These are phyloP conservation scores for Colletotrichum graminicola DNA, from an alignment of 2,329 filamentous ascomycete species.

Conservation along the genomic window DNA sequence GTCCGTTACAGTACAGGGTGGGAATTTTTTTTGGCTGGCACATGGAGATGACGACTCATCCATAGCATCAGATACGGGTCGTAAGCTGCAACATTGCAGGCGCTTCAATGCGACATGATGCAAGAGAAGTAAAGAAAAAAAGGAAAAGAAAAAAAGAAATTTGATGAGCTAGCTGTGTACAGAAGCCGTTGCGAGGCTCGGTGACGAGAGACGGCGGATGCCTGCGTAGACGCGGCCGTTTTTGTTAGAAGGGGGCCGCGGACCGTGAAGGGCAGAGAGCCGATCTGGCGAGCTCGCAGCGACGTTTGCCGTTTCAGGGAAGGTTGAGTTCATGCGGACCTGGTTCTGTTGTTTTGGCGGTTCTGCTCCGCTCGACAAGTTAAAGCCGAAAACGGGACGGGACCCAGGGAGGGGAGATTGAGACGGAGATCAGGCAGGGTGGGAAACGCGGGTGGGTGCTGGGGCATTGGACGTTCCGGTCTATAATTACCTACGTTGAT, in stretches of 20 bases:
- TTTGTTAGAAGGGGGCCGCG: constrained; percentile 3
- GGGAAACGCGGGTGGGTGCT: constrained; percentile 30
- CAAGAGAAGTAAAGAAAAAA: constrained; percentile 1
- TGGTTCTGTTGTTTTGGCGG: background rate
- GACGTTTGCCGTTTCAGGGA: constrained; percentile 34
- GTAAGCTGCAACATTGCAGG: constrained; percentile 3
- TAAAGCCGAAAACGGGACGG: constrained; percentile 38
- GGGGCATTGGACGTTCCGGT: constrained; percentile 35
- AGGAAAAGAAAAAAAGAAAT: constrained; percentile 8
- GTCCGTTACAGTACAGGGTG: background rate
- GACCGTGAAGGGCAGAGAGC: constrained; percentile 6
- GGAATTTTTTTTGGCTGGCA: constrained; percentile 3
- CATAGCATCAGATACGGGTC: constrained; percentile 9
- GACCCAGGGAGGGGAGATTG: background rate
- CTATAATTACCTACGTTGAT: constrained; percentile 8
- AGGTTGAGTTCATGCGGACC: constrained; percentile 30
- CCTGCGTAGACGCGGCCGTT: constrained; percentile 19
- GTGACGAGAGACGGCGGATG: constrained; percentile 23
- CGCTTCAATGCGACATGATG: constrained; percentile 18
- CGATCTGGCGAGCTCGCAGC: constrained; percentile 25
- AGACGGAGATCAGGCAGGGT: constrained; percentile 40
- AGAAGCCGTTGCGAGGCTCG: constrained; percentile 21
- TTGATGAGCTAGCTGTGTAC: constrained; percentile 13
- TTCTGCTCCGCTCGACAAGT: constrained; percentile 11
- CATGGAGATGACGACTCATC: constrained; percentile 24